phyloP scores from a whole-genome alignment of 2,329 filamentous ascomycete genomes.

The Geosmithia morbida region DNA sequence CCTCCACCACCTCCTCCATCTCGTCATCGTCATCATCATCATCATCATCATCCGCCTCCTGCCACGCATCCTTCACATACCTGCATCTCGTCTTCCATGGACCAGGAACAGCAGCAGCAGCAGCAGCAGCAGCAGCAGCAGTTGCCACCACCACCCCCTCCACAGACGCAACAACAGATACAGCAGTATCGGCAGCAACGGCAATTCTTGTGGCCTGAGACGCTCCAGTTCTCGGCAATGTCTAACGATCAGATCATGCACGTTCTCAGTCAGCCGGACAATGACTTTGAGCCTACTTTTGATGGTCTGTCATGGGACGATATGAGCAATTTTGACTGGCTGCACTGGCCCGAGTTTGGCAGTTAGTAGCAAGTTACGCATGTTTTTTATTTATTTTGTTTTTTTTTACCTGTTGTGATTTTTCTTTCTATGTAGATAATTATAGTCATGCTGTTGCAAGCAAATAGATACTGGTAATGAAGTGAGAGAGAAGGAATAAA shows the following conservation, averaged over 20 bases:
- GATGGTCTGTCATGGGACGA: constrained; percentile 45
- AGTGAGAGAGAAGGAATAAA: too few species aligned
- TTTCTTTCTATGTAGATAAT: too few species aligned
- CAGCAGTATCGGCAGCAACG: constrained; percentile 2
- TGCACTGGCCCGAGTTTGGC: constrained; percentile 34
- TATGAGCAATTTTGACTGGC: constrained; percentile 41
- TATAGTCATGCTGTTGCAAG: too few species aligned
- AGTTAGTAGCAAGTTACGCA: constrained; percentile 5
- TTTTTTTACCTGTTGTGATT: not conserved
- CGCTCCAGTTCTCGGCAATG: constrained; percentile 53
- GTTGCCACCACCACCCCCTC: constrained; percentile 3
- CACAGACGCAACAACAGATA: constrained; percentile 2
- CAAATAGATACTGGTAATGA: too few species aligned
- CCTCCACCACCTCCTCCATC: too few species aligned
- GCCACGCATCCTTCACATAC: too few species aligned
- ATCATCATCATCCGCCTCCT: too few species aligned
- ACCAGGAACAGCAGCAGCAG: not conserved
- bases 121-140: constrained; percentile 1
- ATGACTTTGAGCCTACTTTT: constrained; percentile 40
- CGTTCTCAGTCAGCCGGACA: constrained; percentile 47
- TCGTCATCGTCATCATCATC: too few species aligned
- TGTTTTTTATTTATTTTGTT: not conserved
- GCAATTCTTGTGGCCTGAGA: constrained; percentile 27
- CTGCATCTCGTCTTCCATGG: too few species aligned
- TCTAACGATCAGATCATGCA: constrained; percentile 55